A percentile compares a stretch with the other conserved stretches of the same genome.
Conservation (phyloP, 2,329 filamentous ascomycete species). For the Talaromyces amestolkiae region DNA sequence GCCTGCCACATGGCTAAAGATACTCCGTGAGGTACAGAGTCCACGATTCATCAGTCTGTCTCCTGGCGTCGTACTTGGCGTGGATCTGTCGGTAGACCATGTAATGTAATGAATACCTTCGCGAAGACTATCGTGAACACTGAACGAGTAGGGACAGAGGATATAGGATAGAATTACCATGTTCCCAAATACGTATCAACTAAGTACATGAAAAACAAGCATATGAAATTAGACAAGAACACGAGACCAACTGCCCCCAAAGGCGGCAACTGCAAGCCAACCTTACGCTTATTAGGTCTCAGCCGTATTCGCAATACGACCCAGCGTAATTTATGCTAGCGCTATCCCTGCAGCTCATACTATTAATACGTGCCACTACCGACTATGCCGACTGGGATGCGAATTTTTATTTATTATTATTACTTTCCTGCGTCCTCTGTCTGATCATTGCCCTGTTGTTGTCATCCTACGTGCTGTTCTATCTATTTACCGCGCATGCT, state of each 20-base stretch:
- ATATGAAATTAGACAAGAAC: neutral
- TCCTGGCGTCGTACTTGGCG: neutral
- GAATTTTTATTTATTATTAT: conserved; percentile 10
- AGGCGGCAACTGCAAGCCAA: conserved; percentile 4
- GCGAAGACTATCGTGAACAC: no score
- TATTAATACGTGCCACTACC: conserved; percentile 12
- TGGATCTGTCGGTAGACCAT: neutral
- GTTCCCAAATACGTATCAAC: no score
- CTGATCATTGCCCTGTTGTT: neutral
- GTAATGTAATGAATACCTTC: neutral
- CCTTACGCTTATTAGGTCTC: conserved; percentile 1
- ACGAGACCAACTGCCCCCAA: conserved; percentile 12
- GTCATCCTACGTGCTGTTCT: neutral
- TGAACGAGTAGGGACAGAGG: no score
- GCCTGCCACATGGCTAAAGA: neutral
- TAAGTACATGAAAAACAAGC: no score
- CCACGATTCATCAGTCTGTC: neutral
- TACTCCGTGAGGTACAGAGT: neutral
- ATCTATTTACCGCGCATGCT: neutral
- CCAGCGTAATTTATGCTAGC: conserved; percentile 6
- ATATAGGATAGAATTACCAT: neutral
- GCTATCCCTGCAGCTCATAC: conserved; percentile 1
- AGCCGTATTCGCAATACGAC: neutral
- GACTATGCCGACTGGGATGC: conserved; percentile 6
- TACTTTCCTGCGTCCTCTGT: neutral